Conservation (phyloP, 768 basidiomycete genomes). For the Scleroderma citrinum region DNA sequence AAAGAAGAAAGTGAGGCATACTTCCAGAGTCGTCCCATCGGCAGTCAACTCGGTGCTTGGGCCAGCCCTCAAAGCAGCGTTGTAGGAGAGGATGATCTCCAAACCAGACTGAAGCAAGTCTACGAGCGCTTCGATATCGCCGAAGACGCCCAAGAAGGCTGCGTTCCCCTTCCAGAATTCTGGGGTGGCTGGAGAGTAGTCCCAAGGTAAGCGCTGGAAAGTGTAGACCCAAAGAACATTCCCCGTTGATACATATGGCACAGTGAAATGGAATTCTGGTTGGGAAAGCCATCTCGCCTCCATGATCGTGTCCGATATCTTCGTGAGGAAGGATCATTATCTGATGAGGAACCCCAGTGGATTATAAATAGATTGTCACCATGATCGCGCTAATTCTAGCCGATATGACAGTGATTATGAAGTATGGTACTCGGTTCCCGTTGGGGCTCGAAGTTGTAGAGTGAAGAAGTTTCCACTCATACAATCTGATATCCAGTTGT, state of each 20-base stretch:
- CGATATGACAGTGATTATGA: background rate
- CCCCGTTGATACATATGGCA: background rate
- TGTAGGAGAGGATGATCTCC: conserved; percentile 68
- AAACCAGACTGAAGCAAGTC: conserved; percentile 51
- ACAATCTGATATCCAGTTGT: background rate
- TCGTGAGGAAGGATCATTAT: conserved; percentile 39
- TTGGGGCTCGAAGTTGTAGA: background rate
- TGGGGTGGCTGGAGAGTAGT: conserved; percentile 97
- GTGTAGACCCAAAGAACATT: background rate
- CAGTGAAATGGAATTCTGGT: conserved; percentile 97
- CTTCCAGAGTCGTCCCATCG: conserved; percentile 75
- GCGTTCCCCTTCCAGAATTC: conserved; percentile 77
- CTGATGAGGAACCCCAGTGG: conserved; percentile 57
- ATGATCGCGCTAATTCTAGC: conserved; percentile 26
- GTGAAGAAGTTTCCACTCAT: background rate
- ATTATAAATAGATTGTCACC: conserved; percentile 76
- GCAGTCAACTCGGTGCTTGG: conserved; percentile 87
- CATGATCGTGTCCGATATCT: conserved; percentile 86
- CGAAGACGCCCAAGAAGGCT: conserved; percentile 30
- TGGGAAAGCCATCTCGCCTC: conserved; percentile 89
- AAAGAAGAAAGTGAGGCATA: conserved; percentile 75
- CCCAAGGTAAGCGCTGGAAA: conserved; percentile 53
- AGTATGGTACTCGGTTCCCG: background rate
- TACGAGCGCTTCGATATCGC: conserved; percentile 52
- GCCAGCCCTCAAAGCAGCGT: conserved; percentile 84